A percentile compares a stretch with the other conserved stretches of the same genome.
These are phyloP conservation scores for Rhizoctonia solani DNA, from an alignment of 1,284 basidiomycete species.

Conservation along the genomic window DNA sequence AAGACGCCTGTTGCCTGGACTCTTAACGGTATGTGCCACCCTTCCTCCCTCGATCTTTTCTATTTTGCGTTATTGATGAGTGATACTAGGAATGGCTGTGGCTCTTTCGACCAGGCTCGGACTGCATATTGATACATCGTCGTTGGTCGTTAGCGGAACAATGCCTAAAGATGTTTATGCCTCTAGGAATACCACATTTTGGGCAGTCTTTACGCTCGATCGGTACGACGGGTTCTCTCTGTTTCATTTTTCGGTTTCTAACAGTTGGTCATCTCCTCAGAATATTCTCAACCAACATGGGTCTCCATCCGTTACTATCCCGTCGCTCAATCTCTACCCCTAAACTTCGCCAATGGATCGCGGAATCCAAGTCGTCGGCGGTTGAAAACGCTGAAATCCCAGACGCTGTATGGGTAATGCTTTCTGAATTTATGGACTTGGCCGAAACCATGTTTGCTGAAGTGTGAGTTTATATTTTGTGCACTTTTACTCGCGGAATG, in stretches of 20 bases:
- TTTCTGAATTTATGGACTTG: constrained; percentile 8
- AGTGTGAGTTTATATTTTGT: not conserved
- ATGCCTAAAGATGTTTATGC: constrained; percentile 4
- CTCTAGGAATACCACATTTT: constrained; percentile 8
- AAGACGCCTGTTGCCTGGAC: constrained; percentile 26
- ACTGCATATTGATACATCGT: constrained; percentile 10
- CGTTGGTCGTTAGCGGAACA: not conserved
- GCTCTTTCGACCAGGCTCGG: constrained; percentile 17
- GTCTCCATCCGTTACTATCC: constrained; percentile 8
- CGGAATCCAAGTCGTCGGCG: not conserved
- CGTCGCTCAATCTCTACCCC: constrained; percentile 21
- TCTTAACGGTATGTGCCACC: constrained; percentile 4
- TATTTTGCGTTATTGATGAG: not conserved
- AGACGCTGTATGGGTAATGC: constrained; percentile 3
- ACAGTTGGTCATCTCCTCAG: not conserved
- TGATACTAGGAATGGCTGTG: constrained; percentile 14
- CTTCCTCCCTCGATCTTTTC: not conserved
- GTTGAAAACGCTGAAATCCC: constrained; percentile 12
- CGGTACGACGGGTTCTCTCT: not conserved
- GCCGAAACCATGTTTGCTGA: constrained; percentile 23
- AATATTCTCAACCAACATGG: constrained; percentile 21
- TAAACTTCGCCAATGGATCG: not conserved
- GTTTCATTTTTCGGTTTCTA: not conserved
- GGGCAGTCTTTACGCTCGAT: constrained; percentile 20
- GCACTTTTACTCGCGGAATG: not conserved